A percentile compares a stretch with the other conserved stretches of the same genome.
Evolutionary conservation across 257 asterid species (phyloP).

Genomic region (Plectranthus barbatus): DNA sequence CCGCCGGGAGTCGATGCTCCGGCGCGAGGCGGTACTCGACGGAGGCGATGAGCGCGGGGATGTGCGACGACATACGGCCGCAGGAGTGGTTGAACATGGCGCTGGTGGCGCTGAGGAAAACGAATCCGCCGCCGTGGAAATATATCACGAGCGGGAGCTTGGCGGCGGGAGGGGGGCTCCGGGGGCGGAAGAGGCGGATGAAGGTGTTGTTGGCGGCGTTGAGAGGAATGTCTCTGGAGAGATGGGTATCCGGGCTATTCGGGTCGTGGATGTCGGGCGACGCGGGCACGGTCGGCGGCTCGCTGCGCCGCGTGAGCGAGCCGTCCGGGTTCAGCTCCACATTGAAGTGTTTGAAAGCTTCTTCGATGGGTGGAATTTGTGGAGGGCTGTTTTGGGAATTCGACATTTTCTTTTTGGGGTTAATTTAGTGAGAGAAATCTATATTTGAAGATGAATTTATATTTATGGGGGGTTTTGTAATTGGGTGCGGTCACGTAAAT

Average conservation of each 20-base stretch:
- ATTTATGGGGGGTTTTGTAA: no score
- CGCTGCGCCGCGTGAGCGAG: slow-evolving; percentile 31
- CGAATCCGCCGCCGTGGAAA: slow-evolving; percentile 68
- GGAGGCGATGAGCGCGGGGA: slow-evolving; percentile 52
- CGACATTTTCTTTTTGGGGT: no score
- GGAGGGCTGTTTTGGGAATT: no score
- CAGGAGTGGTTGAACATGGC: slow-evolving; percentile 28
- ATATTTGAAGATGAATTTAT: no score
- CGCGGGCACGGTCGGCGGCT: slow-evolving; percentile 28
- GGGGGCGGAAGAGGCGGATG: slow-evolving; percentile 56
- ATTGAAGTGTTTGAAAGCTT: slow-evolving; percentile 31
- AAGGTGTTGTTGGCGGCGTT: slow-evolving; percentile 36
- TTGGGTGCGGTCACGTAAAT: no score
- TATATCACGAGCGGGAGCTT: slow-evolving; percentile 47
- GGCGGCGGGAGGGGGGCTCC: slow-evolving; percentile 12
- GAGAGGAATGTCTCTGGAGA: slow-evolving; percentile 56
- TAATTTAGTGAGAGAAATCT: no score
- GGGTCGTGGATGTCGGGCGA: slow-evolving; percentile 20
- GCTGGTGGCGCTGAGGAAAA: slow-evolving; percentile 28
- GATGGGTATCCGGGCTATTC: neutral
- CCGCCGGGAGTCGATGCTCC: slow-evolving; percentile 73
- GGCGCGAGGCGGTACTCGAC: slow-evolving; percentile 66
- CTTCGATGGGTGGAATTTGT: slow-evolving; percentile 22
- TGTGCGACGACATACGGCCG: slow-evolving; percentile 23
- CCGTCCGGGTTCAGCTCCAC: slow-evolving; percentile 51